Evolutionary conservation across 805 yeast species (phyloP).

Genomic region (Schwanniomyces pseudopolymorphus): DNA sequence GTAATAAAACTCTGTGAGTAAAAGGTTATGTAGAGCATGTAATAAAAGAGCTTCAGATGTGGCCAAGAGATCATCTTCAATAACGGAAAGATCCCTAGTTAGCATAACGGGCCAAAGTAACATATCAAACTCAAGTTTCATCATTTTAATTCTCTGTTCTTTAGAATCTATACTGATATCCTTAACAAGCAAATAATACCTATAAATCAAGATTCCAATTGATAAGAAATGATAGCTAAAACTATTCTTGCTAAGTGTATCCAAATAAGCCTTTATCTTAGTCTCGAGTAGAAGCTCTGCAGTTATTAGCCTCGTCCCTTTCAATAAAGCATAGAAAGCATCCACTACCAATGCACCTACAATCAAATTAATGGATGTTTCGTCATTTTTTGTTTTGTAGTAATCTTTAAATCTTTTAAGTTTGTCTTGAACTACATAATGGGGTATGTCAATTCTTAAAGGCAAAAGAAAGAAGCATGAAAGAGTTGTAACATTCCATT

Average conservation of each 20-base stretch:
- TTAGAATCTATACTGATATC: background rate
- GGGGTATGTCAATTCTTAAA: constrained; percentile 9
- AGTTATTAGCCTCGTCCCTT: constrained; percentile 6
- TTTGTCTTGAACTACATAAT: constrained; percentile 4
- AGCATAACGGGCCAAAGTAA: constrained; percentile 21
- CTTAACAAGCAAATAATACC: constrained; percentile 14
- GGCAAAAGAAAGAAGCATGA: constrained; percentile 19
- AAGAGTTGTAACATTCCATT: constrained; percentile 13
- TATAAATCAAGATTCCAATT: constrained; percentile 12
- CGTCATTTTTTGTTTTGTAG: background rate
- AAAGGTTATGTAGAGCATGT: constrained; percentile 19
- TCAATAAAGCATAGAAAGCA: constrained; percentile 15
- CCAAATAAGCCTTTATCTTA: no score
- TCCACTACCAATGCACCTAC: constrained; percentile 18
- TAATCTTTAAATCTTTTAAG: constrained; percentile 12
- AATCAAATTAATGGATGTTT: constrained; percentile 9
- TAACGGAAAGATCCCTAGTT: constrained; percentile 16
- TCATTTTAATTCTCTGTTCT: constrained; percentile 4
- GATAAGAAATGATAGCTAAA: constrained; percentile 15
- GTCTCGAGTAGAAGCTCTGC: no score
- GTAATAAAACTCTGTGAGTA: constrained; percentile 16
- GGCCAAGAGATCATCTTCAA: constrained; percentile 16
- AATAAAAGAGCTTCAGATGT: constrained; percentile 18
- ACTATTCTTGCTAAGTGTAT: constrained; percentile 3
- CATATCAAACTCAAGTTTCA: constrained; percentile 21